phyloP scores from a whole-genome alignment of 2,329 filamentous ascomycete genomes.

The Ophiostoma angusticollis region DNA sequence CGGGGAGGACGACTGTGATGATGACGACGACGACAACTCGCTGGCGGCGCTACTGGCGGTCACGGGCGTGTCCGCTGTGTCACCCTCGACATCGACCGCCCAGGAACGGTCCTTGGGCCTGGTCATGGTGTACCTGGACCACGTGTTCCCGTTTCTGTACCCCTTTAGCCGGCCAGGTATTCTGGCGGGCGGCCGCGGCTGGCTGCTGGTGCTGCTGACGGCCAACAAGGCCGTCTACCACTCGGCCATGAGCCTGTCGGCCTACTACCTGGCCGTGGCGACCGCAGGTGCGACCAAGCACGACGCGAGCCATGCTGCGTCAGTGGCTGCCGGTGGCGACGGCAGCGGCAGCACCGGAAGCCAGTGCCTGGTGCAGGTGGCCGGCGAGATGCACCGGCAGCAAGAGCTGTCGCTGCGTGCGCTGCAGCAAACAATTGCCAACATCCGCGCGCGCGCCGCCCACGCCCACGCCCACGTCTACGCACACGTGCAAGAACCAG shows the following conservation, averaged over 20 bases:
- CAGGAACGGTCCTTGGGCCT: slow-evolving; percentile 22
- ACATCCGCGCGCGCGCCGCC: neutral
- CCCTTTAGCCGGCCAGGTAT: slow-evolving; percentile 48
- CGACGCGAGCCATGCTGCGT: too few species aligned
- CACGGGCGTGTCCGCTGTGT: too few species aligned
- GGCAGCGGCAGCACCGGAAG: neutral
- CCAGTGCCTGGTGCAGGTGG: slow-evolving; percentile 13
- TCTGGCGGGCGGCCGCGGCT: slow-evolving; percentile 43
- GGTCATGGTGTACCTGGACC: slow-evolving; percentile 45
- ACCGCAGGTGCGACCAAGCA: slow-evolving; percentile 20
- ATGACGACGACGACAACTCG: neutral
- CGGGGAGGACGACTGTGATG: slow-evolving; percentile 12
- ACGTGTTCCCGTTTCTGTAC: slow-evolving; percentile 48
- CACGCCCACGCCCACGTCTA: neutral
- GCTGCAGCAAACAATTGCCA: slow-evolving; percentile 18
- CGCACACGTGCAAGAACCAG: too few species aligned
- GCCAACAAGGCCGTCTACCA: slow-evolving; percentile 46
- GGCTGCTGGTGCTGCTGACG: slow-evolving; percentile 45
- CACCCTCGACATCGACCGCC: slow-evolving; percentile 5
- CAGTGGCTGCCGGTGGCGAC: neutral
- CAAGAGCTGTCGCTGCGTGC: slow-evolving; percentile 20
- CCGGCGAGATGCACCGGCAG: slow-evolving; percentile 18
- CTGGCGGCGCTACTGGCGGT: slow-evolving; percentile 6
- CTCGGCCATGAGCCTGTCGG: slow-evolving; percentile 40
- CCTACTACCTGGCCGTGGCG: slow-evolving; percentile 42